These are phyloP conservation scores for Cercospora nicotianae DNA, from an alignment of 2,329 filamentous ascomycete genomes.

Conservation along the genomic window DNA sequence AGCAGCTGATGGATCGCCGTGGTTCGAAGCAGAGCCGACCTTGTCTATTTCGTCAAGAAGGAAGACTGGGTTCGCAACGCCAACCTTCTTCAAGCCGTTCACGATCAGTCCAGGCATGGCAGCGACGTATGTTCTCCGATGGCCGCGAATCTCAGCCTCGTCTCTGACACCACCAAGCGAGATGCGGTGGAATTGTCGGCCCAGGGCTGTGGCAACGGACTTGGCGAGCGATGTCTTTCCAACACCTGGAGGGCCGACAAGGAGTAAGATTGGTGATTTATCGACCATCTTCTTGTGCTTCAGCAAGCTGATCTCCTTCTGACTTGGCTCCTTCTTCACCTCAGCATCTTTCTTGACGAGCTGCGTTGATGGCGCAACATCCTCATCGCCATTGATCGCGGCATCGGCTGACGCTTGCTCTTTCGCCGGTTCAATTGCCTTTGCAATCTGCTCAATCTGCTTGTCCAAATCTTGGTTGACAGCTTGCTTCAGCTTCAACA, in stretches of 20 bases:
- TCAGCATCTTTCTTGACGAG: constrained; percentile 30
- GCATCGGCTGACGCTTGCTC: constrained; percentile 41
- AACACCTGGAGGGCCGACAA: constrained; percentile 89
- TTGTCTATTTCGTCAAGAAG: constrained; percentile 98
- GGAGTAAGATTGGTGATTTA: constrained; percentile 91
- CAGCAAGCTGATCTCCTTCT: constrained; percentile 70
- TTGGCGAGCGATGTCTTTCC: constrained; percentile 95
- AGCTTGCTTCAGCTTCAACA: constrained; percentile 91
- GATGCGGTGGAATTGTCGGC: constrained; percentile 94
- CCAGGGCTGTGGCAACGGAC: constrained; percentile 86
- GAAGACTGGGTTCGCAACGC: constrained; percentile 92
- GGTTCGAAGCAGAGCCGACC: constrained; percentile 83
- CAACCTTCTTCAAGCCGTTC: constrained; percentile 90
- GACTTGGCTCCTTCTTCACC: constrained; percentile 44
- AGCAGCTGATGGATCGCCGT: constrained; percentile 92
- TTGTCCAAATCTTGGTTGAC: constrained; percentile 80
- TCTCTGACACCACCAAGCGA: constrained; percentile 94
- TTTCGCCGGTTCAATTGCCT: constrained; percentile 42
- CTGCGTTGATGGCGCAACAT: constrained; percentile 48
- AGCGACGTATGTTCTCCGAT: constrained; percentile 92
- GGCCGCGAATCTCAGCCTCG: constrained; percentile 93
- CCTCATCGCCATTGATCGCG: constrained; percentile 57
- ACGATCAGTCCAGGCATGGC: constrained; percentile 98
- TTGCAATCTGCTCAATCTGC: constrained; percentile 63
- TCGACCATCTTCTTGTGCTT: constrained; percentile 84